A percentile compares a stretch with the other conserved stretches of the same genome.
These are phyloP conservation scores for Ophiostoma novo-ulmi DNA, from an alignment of 2,329 filamentous ascomycete genomes.

Conservation along the genomic window DNA sequence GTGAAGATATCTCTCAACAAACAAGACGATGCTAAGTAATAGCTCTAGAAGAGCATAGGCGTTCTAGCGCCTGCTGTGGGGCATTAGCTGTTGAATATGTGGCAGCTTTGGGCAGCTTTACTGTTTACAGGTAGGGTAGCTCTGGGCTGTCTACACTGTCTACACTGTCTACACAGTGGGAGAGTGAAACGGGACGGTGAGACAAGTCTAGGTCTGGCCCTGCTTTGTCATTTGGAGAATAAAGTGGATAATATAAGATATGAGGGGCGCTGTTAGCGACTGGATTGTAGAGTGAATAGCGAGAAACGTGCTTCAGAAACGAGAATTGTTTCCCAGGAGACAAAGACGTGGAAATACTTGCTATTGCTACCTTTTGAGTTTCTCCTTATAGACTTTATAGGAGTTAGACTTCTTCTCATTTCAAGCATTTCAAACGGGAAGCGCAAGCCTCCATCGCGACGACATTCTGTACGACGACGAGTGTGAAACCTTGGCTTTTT, in stretches of 20 bases:
- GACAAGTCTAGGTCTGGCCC: conserved; percentile 16
- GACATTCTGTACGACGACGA: not conserved
- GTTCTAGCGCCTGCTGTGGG: not conserved
- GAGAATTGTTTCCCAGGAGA: conserved; percentile 22
- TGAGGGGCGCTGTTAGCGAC: not conserved
- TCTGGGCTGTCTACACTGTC: not conserved
- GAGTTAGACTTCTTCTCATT: not conserved
- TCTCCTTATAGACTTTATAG: not conserved
- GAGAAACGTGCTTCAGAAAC: not conserved
- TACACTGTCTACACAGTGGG: not conserved
- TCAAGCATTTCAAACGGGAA: not conserved
- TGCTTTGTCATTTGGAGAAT: conserved; percentile 18
- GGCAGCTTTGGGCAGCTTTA: not conserved
- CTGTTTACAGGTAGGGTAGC: not conserved
- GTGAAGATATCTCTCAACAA: not conserved
- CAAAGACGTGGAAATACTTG: conserved; percentile 7
- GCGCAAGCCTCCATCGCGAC: not conserved
- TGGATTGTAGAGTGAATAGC: not conserved
- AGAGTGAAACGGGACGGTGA: conserved; percentile 10
- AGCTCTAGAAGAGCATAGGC: not conserved
- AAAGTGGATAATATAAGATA: not conserved
- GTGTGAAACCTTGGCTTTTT: not conserved
- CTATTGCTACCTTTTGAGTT: not conserved
- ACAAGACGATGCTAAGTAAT: not conserved
- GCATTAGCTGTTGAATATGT: not conserved